These are phyloP conservation scores for Trichophyton rubrum DNA, from an alignment of 2,329 filamentous ascomycete genomes.

Conservation along the genomic window DNA sequence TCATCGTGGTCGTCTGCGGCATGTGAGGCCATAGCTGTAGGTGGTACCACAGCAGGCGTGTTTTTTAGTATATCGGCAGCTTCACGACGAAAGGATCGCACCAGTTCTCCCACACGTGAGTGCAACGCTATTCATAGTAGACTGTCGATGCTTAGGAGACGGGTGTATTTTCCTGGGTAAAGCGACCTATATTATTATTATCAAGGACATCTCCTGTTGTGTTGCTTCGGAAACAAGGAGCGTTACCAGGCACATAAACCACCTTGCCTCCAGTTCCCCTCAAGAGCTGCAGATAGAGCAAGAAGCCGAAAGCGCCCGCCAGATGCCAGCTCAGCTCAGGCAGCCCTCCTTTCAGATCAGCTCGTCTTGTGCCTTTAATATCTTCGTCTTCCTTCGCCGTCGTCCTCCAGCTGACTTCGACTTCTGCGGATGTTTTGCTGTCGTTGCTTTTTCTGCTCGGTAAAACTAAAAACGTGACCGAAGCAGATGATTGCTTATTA, in stretches of 20 bases:
- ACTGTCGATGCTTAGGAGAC: too few species aligned
- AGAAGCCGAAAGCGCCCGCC: too few species aligned
- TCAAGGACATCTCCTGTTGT: not conserved
- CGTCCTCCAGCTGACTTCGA: not conserved
- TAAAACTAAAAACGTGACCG: not conserved
- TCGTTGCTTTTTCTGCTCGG: not conserved
- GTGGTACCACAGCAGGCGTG: not conserved
- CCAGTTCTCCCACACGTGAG: not conserved
- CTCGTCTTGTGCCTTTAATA: not conserved
- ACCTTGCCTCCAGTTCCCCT: not conserved
- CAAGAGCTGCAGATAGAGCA: too few species aligned
- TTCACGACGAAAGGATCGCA: not conserved
- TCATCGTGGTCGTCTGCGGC: conserved; percentile 5
- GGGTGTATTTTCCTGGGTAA: too few species aligned
- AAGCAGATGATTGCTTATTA: not conserved
- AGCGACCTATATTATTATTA: too few species aligned
- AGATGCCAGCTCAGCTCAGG: too few species aligned
- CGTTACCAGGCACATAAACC: not conserved
- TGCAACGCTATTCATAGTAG: not conserved
- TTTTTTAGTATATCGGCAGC: not conserved
- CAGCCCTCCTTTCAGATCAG: not conserved
- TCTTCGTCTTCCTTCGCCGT: not conserved
- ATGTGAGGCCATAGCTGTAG: conserved; percentile 9
- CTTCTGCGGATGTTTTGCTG: not conserved
- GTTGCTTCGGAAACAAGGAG: not conserved